These are phyloP conservation scores for Diaporthe sp. DNA, from an alignment of 2,329 filamentous ascomycete species.

Conservation along the genomic window DNA sequence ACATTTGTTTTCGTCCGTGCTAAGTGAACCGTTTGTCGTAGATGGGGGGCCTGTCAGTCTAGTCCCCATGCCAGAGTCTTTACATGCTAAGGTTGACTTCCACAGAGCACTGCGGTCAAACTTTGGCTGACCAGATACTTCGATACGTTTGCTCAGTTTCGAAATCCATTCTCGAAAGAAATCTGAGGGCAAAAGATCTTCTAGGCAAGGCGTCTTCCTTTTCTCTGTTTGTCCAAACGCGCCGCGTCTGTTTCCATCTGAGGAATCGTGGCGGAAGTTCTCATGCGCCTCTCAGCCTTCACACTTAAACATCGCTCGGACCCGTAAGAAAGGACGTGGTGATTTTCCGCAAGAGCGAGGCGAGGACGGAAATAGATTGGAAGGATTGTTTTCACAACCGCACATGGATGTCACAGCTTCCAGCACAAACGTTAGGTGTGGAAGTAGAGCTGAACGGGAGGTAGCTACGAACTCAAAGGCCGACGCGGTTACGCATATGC, in stretches of 20 bases:
- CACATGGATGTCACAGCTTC: not conserved
- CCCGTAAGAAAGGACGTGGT: not conserved
- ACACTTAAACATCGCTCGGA: not conserved
- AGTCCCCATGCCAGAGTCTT: not conserved
- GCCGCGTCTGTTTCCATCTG: not conserved
- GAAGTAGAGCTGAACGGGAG: no score
- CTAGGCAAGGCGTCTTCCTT: not conserved
- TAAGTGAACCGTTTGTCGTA: no score
- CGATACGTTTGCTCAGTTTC: not conserved
- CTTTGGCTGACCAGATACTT: not conserved
- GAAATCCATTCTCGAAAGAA: no score
- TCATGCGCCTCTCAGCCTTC: not conserved
- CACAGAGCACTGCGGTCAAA: not conserved
- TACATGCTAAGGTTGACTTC: not conserved
- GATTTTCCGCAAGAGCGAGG: not conserved
- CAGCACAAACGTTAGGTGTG: not conserved
- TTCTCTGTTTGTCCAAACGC: not conserved
- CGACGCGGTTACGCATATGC: not conserved
- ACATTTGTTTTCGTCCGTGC: not conserved
- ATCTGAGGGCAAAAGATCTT: not conserved
- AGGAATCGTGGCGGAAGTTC: not conserved
- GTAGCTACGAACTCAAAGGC: not conserved
- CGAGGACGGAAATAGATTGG: not conserved
- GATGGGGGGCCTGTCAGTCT: no score
- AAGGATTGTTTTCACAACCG: not conserved